Conservation (phyloP, 2,329 filamentous ascomycete genomes). For the Neofusicoccum kwambonambiense region DNA sequence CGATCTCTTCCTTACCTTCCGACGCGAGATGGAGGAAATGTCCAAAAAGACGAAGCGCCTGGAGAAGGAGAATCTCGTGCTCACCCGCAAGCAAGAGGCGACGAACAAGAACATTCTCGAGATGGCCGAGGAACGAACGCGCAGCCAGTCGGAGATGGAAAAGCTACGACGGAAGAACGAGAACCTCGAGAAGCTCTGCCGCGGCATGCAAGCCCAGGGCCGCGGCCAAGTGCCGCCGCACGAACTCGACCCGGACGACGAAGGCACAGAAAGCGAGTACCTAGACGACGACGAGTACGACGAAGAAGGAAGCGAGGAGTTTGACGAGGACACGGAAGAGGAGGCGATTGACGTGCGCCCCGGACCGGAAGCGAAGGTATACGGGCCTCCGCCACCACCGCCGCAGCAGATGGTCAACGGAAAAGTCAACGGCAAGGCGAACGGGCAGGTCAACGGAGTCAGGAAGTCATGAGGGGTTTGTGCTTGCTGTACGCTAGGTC, state of each 20-base stretch:
- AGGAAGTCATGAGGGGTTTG: constrained; percentile 21
- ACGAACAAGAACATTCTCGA: constrained; percentile 93
- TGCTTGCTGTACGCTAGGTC: constrained; percentile 16
- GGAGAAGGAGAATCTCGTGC: constrained; percentile 90
- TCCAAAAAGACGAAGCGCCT: constrained; percentile 97
- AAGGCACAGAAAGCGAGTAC: constrained; percentile 49
- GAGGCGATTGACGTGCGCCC: constrained; percentile 43
- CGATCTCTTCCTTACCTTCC: constrained; percentile 92
- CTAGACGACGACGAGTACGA: constrained; percentile 42
- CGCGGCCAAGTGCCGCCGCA: constrained; percentile 63
- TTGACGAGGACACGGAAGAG: constrained; percentile 58
- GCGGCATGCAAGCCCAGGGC: constrained; percentile 93
- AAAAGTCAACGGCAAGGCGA: constrained; percentile 31
- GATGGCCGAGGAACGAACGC: constrained; percentile 90
- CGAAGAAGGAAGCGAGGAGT: constrained; percentile 51
- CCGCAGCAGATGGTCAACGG: constrained; percentile 35
- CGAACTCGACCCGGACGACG: constrained; percentile 56
- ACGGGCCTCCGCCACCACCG: constrained; percentile 32
- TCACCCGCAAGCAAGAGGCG: constrained; percentile 89
- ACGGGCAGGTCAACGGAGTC: constrained; percentile 38
- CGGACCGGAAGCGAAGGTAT: constrained; percentile 23
- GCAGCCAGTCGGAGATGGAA: constrained; percentile 73
- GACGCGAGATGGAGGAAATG: constrained; percentile 99
- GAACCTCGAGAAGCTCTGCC: constrained; percentile 90
- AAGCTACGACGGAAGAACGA: constrained; percentile 80